These are phyloP conservation scores for Phyllosticta citribraziliensis DNA, from an alignment of 2,329 filamentous ascomycete genomes.

Conservation along the genomic window DNA sequence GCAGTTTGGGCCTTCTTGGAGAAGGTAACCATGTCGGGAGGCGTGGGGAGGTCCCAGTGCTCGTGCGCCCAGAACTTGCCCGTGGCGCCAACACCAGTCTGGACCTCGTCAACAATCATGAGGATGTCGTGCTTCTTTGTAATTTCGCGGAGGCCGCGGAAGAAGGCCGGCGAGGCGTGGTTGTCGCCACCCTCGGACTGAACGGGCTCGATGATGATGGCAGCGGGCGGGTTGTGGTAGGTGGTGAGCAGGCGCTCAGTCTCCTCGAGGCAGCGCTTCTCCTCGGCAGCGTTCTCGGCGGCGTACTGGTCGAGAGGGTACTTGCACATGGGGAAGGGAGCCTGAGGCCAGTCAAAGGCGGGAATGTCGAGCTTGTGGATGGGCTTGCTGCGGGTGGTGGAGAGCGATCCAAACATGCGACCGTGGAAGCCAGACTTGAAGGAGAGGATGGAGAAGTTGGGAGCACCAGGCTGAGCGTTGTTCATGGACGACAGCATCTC, in stretches of 20 bases:
- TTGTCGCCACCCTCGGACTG: constrained; percentile 94
- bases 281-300: constrained; percentile 71
- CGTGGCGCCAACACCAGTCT: constrained; percentile 85
- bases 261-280: constrained; percentile 71
- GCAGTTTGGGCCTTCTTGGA: constrained; percentile 92
- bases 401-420: constrained; percentile 76
- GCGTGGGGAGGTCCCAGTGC: constrained; percentile 72
- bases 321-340: constrained; percentile 73
- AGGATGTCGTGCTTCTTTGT: constrained; percentile 70
- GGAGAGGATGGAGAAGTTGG: constrained; percentile 73
- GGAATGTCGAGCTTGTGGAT: constrained; percentile 95
- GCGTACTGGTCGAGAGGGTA: constrained; percentile 76
- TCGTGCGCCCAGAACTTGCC: constrained; percentile 96
- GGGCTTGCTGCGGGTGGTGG: constrained; percentile 82
- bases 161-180: constrained; percentile 81
- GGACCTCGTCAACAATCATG: constrained; percentile 88
- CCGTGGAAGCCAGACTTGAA: constrained; percentile 88
- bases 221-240: constrained; percentile 70
- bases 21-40: constrained; percentile 91
- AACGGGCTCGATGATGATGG: constrained; percentile 79
- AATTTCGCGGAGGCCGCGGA: constrained; percentile 69
- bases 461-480: constrained; percentile 65
- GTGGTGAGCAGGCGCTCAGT: constrained; percentile 71
- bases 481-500: constrained; percentile 69
- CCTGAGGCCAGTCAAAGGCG: constrained; percentile 90